A percentile compares a stretch with the other conserved stretches of the same genome.
These are phyloP conservation scores for Arachis hypogaea DNA, from an alignment of 306 rosid species.

Conservation along the genomic window DNA sequence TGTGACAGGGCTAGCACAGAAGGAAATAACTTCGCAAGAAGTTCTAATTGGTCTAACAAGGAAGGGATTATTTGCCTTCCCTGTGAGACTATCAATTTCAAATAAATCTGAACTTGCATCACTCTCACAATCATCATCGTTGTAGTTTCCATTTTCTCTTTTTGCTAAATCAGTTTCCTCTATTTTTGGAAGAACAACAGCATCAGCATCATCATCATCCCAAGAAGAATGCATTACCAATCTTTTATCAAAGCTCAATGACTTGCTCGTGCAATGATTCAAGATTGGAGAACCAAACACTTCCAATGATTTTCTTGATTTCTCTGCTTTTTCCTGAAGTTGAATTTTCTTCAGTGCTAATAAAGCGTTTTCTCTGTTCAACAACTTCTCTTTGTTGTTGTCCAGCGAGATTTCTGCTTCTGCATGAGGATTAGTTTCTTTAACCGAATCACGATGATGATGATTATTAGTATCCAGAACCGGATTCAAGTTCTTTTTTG, in stretches of 20 bases:
- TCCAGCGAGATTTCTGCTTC: conserved; percentile 36
- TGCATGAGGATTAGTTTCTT: conserved; percentile 37
- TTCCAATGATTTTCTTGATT: conserved; percentile 62
- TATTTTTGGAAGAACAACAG: conserved; percentile 16
- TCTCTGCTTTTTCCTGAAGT: conserved; percentile 45
- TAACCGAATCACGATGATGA: conserved; percentile 20
- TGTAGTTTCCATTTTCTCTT: conserved; percentile 40
- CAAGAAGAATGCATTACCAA: conserved; percentile 49
- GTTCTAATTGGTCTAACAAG: conserved; percentile 49
- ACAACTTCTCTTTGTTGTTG: conserved; percentile 44
- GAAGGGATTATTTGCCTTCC: conserved; percentile 54
- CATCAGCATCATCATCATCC: conserved; percentile 29
- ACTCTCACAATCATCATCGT: conserved; percentile 72
- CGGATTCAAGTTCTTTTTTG: conserved; percentile 42
- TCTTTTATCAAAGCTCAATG: conserved; percentile 69
- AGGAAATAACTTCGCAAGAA: conserved; percentile 43
- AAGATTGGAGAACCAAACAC: conserved; percentile 74
- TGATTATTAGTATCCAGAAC: conserved; percentile 28
- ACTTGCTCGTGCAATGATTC: conserved; percentile 45
- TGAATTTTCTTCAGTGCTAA: conserved; percentile 44
- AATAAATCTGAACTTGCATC: conserved; percentile 97
- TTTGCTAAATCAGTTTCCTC: conserved; percentile 50
- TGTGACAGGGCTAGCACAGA: conserved; percentile 62
- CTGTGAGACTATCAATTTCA: conserved; percentile 78
- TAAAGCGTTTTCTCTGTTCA: conserved; percentile 40